These are phyloP conservation scores for Heritiera fomes DNA, from an alignment of 345 rosid genomes.

Conservation along the genomic window DNA sequence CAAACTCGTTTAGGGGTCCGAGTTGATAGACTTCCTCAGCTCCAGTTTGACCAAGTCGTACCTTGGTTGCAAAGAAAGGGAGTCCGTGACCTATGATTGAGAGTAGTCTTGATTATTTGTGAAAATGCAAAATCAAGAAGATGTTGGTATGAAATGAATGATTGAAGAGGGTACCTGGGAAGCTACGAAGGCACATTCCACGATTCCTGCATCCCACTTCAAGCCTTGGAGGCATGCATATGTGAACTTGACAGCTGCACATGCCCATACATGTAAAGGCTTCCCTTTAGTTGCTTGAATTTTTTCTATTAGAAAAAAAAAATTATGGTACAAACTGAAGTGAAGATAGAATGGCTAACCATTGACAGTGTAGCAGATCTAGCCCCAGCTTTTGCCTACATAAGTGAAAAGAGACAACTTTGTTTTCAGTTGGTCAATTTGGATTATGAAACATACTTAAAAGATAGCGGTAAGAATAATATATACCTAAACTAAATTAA, in stretches of 20 bases:
- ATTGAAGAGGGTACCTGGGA: conserved; percentile 38
- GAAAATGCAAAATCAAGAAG: not conserved
- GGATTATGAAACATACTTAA: too few relatives aligned
- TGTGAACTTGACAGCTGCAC: conserved; percentile 42
- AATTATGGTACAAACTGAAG: not conserved
- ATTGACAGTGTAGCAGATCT: conserved; percentile 82
- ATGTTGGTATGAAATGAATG: not conserved
- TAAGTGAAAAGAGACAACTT: not conserved
- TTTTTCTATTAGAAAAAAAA: not conserved
- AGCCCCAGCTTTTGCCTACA: conserved; percentile 78
- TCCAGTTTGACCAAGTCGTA: conserved; percentile 67
- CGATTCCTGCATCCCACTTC: conserved; percentile 64
- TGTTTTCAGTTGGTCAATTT: not conserved
- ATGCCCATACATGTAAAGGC: conserved; percentile 26
- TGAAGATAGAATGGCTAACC: conserved; percentile 40
- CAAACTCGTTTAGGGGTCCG: conserved; percentile 70
- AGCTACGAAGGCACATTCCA: conserved; percentile 68
- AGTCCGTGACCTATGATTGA: conserved; percentile 62
- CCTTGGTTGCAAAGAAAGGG: conserved; percentile 75
- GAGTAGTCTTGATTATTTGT: not conserved
- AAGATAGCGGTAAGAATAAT: too few relatives aligned
- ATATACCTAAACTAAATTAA: too few relatives aligned
- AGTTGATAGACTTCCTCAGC: conserved; percentile 67
- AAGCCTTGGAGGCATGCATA: conserved; percentile 74
- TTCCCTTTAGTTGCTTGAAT: conserved; percentile 6